Evolutionary conservation across 2,329 filamentous ascomycete genomes (phyloP), one percentile per base, ranked within the genome.

Genomic region (Fusarium drepaniforme): DNA sequence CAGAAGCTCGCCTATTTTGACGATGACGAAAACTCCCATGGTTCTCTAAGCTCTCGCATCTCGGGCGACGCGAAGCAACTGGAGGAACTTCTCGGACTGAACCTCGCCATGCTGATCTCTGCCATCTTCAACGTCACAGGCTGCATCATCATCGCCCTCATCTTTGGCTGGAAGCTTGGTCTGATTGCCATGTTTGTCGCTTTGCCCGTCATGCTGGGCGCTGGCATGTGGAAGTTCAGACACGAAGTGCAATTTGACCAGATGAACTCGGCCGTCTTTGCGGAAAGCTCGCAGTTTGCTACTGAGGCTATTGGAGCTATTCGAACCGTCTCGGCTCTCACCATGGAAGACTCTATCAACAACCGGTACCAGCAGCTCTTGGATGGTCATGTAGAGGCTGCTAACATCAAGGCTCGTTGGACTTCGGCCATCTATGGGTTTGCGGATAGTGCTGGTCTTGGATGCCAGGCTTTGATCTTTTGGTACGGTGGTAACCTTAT

Each of bases 271-370:
- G 84, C 84, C 3, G 88, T 91, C 0, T 92, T 92, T 76, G 85
- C 85, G 11, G 86, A 89, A 44, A 92, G 89, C 72, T 90, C 90
- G 0, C 87, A 91, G 68, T 92, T 92, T 68, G 90, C 90, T 1
- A 86, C 89, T 0, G 91, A 93, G 75, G 88, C 90, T 3, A 89
- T 93, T 5, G 86, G 88, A 2, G 90, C 90, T 0, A 90, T 92
- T 68, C 84, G 91, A n/a, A 93, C 91, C 0, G 90, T 93, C 1
- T 84, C 89, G 0, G 86, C 89, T 0, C 82, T 93, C 5, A 90
- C 88, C 0, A 88, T 93, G 84, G 91, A 93, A 76, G 83, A 88
- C 61, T 83, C 83, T 12, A 91, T 93, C 57, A 82, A 83, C 38
- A 70, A 77, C 3, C 79, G 83, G 4, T 86, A 85, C 61, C 74